Percentiles rank a stretch among this genome's conserved stretches.
Evolutionary conservation across 768 basidiomycete species (phyloP).

Genomic region (Tylopilus cervinicoccineus): DNA sequence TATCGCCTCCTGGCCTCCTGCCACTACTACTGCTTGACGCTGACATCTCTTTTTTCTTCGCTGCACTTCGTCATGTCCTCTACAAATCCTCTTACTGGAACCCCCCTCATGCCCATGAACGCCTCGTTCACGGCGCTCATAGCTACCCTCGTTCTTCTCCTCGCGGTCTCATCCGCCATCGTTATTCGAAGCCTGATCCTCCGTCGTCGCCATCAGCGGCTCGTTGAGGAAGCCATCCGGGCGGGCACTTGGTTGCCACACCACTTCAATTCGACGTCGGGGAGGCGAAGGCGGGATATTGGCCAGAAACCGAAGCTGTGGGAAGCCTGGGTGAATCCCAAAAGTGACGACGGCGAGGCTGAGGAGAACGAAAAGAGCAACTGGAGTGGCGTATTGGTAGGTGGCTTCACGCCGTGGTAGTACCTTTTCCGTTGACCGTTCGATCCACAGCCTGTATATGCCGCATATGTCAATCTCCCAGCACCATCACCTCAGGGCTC

Average conservation of each 20-base stretch:
- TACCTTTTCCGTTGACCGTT: neutral
- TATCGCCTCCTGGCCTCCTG: neutral
- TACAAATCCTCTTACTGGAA: conserved; percentile 1
- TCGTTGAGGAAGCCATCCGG: conserved; percentile 60
- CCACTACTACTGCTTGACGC: neutral
- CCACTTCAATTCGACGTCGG: conserved; percentile 10
- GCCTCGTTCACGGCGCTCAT: conserved; percentile 40
- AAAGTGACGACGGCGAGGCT: conserved; percentile 6
- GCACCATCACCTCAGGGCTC: conserved; percentile 7
- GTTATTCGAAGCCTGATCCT: conserved; percentile 61
- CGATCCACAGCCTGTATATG: conserved; percentile 22
- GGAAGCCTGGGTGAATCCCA: conserved; percentile 23
- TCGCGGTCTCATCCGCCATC: conserved; percentile 64
- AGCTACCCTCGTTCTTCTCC: conserved; percentile 66
- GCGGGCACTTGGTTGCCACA: conserved; percentile 56
- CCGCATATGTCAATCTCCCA: conserved; percentile 14
- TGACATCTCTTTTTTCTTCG: conserved; percentile 1
- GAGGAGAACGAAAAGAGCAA: conserved; percentile 18
- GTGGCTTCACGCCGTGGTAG: neutral
- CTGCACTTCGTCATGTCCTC: conserved; percentile 18
- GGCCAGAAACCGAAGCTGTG: conserved; percentile 31
- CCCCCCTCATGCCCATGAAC: conserved; percentile 2
- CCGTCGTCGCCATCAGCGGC: conserved; percentile 54
- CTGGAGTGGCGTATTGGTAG: conserved; percentile 30
- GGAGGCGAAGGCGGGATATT: conserved; percentile 24